Percentiles rank a stretch among this genome's conserved stretches.
These are phyloP conservation scores for Quercus agrifolia DNA, from an alignment of 306 rosid species.

Conservation along the genomic window DNA sequence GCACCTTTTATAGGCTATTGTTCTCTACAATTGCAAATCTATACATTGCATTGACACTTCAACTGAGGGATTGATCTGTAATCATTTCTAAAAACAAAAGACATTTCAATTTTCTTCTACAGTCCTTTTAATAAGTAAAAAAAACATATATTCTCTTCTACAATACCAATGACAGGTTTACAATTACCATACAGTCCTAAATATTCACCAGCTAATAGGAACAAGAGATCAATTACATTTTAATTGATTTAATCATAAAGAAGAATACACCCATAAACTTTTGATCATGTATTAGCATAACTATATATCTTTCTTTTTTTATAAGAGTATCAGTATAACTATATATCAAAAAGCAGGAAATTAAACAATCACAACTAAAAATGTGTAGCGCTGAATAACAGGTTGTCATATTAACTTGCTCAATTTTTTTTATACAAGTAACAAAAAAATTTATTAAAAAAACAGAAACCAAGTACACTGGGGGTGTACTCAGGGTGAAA, in stretches of 20 bases:
- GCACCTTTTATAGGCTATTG: too few relatives aligned
- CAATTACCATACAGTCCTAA: not conserved
- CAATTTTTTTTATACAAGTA: slow-evolving; percentile 15
- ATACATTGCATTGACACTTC: not conserved
- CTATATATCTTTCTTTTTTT: not conserved
- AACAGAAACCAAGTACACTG: too few relatives aligned
- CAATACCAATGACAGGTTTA: not conserved
- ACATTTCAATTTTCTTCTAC: not conserved
- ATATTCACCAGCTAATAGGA: not conserved
- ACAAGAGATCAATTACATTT: not conserved
- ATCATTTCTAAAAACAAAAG: not conserved
- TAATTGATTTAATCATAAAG: not conserved
- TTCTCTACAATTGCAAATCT: not conserved
- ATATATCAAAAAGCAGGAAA: slow-evolving; percentile 1
- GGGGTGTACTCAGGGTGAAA: too few relatives aligned
- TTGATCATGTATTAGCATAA: not conserved
- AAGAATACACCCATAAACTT: not conserved
- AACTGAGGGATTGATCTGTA: not conserved
- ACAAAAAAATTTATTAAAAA: too few relatives aligned
- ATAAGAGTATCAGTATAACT: not conserved
- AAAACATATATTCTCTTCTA: not conserved
- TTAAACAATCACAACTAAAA: slow-evolving; percentile 1
- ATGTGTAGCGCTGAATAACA: slow-evolving; percentile 2
- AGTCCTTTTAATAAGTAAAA: not conserved
- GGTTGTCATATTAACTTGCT: slow-evolving; percentile 55